Evolutionary conservation across 148 eudicot species (phyloP), one percentile per base, ranked within the genome.

Genomic region (Diospyros lotus): DNA sequence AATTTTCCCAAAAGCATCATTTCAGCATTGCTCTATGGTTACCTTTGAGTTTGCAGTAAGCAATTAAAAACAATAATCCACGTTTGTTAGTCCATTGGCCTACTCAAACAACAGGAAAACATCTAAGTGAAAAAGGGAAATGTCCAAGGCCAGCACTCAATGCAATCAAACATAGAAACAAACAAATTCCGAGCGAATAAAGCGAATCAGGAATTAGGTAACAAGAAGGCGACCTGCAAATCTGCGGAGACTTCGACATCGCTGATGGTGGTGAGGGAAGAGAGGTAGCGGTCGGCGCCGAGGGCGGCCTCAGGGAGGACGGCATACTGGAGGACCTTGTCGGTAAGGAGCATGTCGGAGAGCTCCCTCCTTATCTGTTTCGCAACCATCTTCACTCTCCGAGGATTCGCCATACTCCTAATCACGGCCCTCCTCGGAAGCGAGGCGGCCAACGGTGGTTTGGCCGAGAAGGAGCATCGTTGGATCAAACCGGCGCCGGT

Each of bases 321-420:
- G 44, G 98, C 97, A 48, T 73, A 79, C 82, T 94, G 98, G 67
- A 94, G 79, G 59, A 82, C 90, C 69, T 79, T 89, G 64, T 94
- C 98, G 12, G 92, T 92, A 15, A 91, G 77, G 60, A 94, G 76
- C 98, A 94, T 94, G 48, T 90, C 96, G 0, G 98, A 94, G 3
- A 94, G 80, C 84, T 90, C 97, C 56, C 98, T 88, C 75, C 81
- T 62, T 50, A 94, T 94, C 81, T 94, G 98, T 58, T 90, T 94
- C 3, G 93, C 91, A 71, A 94, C 98, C 97, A 86, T 90, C 72
- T 91, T 84, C 69, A 94, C 97, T 76, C 98, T 88, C 78, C 98
- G 75, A 17, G 91, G 93, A 76, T 86, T 89, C 38, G 98, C 98
- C 98, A 94, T 92, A 81, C 98, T 90, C 64, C 54, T 75, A 6